phyloP scores from a whole-genome alignment of 257 asterid species.

The Nicotiana tabacum region DNA sequence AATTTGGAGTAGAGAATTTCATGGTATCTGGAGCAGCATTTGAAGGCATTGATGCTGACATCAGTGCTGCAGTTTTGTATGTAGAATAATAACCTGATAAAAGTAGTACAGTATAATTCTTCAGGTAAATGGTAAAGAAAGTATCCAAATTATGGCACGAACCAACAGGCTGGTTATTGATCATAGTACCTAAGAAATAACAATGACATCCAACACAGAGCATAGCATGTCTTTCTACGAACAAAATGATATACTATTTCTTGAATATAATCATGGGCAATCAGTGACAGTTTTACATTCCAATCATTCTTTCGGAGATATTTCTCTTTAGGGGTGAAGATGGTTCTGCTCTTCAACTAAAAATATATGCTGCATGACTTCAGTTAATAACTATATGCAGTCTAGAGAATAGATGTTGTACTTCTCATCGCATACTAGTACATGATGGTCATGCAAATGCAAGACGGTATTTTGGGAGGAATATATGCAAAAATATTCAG shows the following conservation, averaged over 20 bases:
- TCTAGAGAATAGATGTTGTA: background rate
- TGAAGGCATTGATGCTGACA: slow-evolving; percentile 35
- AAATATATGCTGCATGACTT: background rate
- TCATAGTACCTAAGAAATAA: background rate
- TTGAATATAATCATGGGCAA: background rate
- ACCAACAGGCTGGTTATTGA: background rate
- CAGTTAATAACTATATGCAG: background rate
- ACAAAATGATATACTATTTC: background rate
- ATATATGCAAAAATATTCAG: background rate
- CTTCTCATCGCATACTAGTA: background rate
- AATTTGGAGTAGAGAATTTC: slow-evolving; percentile 38
- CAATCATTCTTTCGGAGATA: background rate
- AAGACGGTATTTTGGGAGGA: background rate
- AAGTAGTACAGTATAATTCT: background rate
- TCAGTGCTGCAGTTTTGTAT: slow-evolving; percentile 36
- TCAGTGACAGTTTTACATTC: background rate
- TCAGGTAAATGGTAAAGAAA: background rate
- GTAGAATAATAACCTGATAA: slow-evolving; percentile 48
- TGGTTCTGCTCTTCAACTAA: background rate
- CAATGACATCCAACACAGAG: background rate
- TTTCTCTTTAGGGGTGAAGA: background rate
- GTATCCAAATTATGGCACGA: background rate
- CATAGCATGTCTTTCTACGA: background rate
- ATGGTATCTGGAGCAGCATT: slow-evolving; percentile 20
- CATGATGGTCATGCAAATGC: background rate